Conservation (phyloP, 768 basidiomycete genomes). For the Hypholoma sublateritium region DNA sequence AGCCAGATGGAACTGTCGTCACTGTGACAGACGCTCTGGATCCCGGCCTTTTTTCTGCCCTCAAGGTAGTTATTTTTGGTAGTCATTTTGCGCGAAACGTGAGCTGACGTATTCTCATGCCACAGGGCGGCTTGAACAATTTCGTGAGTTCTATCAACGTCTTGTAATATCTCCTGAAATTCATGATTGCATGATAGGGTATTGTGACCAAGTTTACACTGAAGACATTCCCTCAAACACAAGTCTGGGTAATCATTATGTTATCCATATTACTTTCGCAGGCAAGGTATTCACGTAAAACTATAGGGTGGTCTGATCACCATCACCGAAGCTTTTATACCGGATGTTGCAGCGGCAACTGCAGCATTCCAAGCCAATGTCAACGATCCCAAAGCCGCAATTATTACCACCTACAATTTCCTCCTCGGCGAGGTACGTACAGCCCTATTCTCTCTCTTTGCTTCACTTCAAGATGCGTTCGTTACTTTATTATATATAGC, state of each 20-base stretch:
- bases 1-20: slow-evolving; percentile 48
- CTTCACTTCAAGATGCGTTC: neutral
- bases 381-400: slow-evolving; percentile 50
- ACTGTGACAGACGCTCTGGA: slow-evolving; percentile 33
- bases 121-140: slow-evolving; percentile 55
- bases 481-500: slow-evolving; percentile 3
- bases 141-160: slow-evolving; percentile 29
- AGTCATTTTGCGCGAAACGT: neutral
- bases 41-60: slow-evolving; percentile 40
- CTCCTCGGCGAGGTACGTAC: slow-evolving; percentile 32
- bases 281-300: neutral
- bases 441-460: neutral
- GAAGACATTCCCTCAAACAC: slow-evolving; percentile 48
- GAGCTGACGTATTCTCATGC: neutral
- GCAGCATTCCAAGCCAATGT: slow-evolving; percentile 38
- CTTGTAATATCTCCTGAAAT: neutral
- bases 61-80: slow-evolving; percentile 22
- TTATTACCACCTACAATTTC: slow-evolving; percentile 48
- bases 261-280: neutral
- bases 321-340: slow-evolving; percentile 22
- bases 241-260: slow-evolving; percentile 54
- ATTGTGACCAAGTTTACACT: slow-evolving; percentile 60
- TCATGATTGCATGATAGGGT: slow-evolving; percentile 30
- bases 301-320: slow-evolving; percentile 50
- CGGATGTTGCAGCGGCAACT: slow-evolving; percentile 33